A percentile compares a stretch with the other conserved stretches of the same genome.
Evolutionary conservation across 2,329 filamentous ascomycete genomes (phyloP).

Genomic region (Beauveria sp.): DNA sequence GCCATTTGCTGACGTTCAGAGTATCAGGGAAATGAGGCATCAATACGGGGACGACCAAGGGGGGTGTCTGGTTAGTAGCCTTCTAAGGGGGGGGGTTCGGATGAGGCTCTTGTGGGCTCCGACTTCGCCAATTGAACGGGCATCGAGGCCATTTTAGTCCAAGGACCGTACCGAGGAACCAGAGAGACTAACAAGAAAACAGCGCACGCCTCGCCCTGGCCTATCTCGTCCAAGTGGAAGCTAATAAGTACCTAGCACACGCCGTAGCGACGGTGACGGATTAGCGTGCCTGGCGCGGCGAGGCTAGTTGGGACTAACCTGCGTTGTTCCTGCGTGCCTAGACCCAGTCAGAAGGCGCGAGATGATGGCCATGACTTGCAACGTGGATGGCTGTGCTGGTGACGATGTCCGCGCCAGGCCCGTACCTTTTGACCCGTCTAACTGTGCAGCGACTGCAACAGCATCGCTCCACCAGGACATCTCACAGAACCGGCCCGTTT

Average conservation of each 20-base stretch:
- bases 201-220: neutral
- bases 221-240: no score
- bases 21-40: neutral
- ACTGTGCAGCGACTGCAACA: neutral
- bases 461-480: neutral
- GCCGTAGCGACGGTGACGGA: slow-evolving; percentile 3
- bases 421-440: neutral
- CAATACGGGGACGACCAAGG: neutral
- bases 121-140: slow-evolving; percentile 2
- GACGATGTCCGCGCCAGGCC: neutral
- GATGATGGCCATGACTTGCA: neutral
- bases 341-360: neutral
- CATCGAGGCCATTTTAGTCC: slow-evolving; percentile 4
- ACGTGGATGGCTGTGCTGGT: neutral
- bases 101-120: slow-evolving; percentile 7
- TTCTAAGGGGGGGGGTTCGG: neutral
- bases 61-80: neutral
- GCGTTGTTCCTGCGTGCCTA: neutral
- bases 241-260: neutral
- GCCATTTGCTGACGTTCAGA: neutral
- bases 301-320: neutral
- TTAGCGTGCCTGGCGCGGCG: neutral
- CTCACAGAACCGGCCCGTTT: neutral
- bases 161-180: slow-evolving; percentile 4
- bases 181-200: neutral